Base-by-base conservation (phyloP, 768 basidiomycete species). In the Rhodocollybia butyracea region DNA sequence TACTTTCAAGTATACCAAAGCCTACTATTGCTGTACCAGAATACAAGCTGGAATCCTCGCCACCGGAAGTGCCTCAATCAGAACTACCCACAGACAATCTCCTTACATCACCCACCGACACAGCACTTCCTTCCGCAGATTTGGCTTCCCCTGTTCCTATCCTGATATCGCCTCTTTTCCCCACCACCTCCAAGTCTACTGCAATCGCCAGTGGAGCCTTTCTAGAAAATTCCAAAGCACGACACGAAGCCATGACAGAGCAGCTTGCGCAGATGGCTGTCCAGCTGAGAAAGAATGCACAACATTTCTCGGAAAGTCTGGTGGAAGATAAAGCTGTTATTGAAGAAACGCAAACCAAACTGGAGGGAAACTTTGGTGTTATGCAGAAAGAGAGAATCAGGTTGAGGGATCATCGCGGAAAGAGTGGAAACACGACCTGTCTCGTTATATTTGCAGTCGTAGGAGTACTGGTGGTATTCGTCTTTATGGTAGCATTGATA, bases 191-290 rank as follows among this genome's bases (percentile, higher is more conserved):
- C 2, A 63, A 60, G 29, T 63, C 73, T 3, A 73, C 68, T 2
- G 66, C 68, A 5, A 65, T 65, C 2, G 64, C 63, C 17, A 57
- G 61, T 11, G 54, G 67, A 1, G 58, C 62, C 1, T 65, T 63
- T 5, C 60, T 68, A 12, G 61, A 82, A 61, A 79, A 82, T 57
- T 81, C 86, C n/a, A 78, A 68, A 32, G 76, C 78, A 0, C 70
- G 88, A 2, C 93, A 95, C 24, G 81, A 91, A 48, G 82, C 89
- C 22, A 81, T 95, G 45, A 79, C 89, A 0, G 74, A 75, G 8
- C 87, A 91, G 63, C 81, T 95, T 24, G 85, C 84, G 0, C 69
- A 83, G 54, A 98, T 98, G 95, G 92, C 93, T 0, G 75, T 84
- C 10, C 92, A 94, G 65, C 83, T 98, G 47, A 91, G 89, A 62